These are phyloP conservation scores for Amanita rubescens DNA, from an alignment of 768 basidiomycete species.

Conservation along the genomic window DNA sequence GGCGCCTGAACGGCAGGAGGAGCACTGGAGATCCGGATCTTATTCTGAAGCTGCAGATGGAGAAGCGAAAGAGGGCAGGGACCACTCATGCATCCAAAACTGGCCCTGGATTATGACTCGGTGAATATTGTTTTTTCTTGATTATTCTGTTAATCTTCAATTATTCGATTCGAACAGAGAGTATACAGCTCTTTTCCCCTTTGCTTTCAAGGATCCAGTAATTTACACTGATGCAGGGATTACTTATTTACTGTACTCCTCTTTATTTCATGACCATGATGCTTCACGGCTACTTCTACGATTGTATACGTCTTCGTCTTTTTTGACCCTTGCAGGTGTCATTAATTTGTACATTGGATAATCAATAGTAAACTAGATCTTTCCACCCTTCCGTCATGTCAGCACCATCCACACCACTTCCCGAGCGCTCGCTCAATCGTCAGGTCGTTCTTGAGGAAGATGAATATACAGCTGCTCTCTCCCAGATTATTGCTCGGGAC, in stretches of 20 bases:
- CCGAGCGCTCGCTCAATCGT: slow-evolving; percentile 56
- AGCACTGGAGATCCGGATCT: slow-evolving; percentile 20
- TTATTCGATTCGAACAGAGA: not conserved
- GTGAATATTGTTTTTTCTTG: not conserved
- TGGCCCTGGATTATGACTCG: slow-evolving; percentile 4
- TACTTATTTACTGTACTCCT: slow-evolving; percentile 2
- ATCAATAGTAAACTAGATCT: not conserved
- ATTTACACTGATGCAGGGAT: slow-evolving; percentile 6
- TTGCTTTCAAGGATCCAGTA: not conserved
- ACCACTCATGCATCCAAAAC: not conserved
- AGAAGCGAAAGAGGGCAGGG: slow-evolving; percentile 9
- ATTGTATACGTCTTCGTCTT: not conserved
- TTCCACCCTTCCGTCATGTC: slow-evolving; percentile 9
- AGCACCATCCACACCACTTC: slow-evolving; percentile 14
- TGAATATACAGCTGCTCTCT: slow-evolving; percentile 86
- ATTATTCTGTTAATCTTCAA: slow-evolving; percentile 1
- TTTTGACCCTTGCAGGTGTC: not conserved
- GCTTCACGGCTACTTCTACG: not conserved
- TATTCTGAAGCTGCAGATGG: slow-evolving; percentile 5
- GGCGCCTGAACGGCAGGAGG: slow-evolving; percentile 32
- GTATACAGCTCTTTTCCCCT: not conserved
- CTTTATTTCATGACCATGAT: slow-evolving; percentile 5
- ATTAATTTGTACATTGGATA: slow-evolving; percentile 6
- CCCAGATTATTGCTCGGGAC: slow-evolving; percentile 90
- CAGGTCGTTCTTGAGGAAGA: slow-evolving; percentile 85